Evolutionary conservation across 768 basidiomycete species (phyloP), one percentile per base, ranked within the genome.

Genomic region (Russula emetica): DNA sequence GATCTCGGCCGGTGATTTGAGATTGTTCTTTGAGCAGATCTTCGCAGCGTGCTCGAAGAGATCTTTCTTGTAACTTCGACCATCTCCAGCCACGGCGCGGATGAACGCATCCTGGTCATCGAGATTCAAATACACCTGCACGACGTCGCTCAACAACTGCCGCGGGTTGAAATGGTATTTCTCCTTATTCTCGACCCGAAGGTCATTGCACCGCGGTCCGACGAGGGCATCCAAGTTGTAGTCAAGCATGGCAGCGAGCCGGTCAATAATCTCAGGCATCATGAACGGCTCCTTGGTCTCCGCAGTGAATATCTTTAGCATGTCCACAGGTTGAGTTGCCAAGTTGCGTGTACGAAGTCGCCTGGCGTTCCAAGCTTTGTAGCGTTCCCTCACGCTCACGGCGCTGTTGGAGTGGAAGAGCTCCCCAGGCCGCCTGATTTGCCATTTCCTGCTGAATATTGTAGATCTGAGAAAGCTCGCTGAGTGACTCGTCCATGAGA

Each of bases 171-270:
- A 99, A 68, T 85, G 86, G 74, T 91, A 89, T 74, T 94, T 93
- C 70, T 95, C 90, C 8, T 85, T 85, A 58, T 97, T 87, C 64
- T 85, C 81, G 63, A 98, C 93, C 64, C 82, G 85, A 14, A 99
- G 82, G 42, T 96, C 89, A 66, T 88, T 85, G 75, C 87, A 95
- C 67, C 84, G 86, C 5, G 95, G 94, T 0, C 97, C 97, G 51
- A 87, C 92, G 26, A 99, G 84, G 2, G 86, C 87, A 55, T 88
- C 85, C 22, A 99, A 80, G 71, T 98, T 98, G 76, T 94, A 94
- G 72, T 97, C 92, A 70, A 99, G 76, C 91, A 97, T 98, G 0
- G 95, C 95, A 3, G 97, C 97, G 18, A 99, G 81, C 40, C 90
- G 85, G 73, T 95, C 89, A 57, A 98, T 92, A 53, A 99, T 98